A percentile compares a stretch with the other conserved stretches of the same genome.
phyloP scores from a whole-genome alignment of 805 yeast genomes.

The Zygosaccharomyces bailii region DNA sequence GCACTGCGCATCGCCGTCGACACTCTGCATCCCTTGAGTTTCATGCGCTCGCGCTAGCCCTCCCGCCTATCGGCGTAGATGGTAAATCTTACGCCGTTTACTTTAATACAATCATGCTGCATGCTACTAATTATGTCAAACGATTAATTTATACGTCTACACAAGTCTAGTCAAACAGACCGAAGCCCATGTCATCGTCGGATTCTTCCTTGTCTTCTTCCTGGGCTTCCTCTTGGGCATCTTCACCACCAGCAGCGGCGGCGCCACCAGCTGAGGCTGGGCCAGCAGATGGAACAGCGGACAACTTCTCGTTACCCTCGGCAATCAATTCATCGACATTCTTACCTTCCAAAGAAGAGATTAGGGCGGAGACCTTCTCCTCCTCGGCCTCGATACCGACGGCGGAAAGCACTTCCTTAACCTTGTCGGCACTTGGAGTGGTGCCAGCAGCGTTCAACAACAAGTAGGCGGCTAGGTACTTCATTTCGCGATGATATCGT shows the following conservation, averaged over 20 bases:
- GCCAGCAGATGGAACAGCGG: slow-evolving; percentile 97
- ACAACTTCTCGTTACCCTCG: slow-evolving; percentile 93
- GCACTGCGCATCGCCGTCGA: too few relatives aligned
- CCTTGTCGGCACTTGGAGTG: slow-evolving; percentile 89
- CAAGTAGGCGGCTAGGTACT: slow-evolving; percentile 99
- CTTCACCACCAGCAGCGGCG: slow-evolving; percentile 68
- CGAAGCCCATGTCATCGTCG: slow-evolving; percentile 85
- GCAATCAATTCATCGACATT: slow-evolving; percentile 83
- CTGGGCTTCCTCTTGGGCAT: slow-evolving; percentile 67
- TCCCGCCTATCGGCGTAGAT: too few relatives aligned
- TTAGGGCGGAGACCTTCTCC: slow-evolving; percentile 73
- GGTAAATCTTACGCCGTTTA: too few relatives aligned
- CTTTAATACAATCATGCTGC: not conserved
- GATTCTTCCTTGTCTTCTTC: slow-evolving; percentile 67
- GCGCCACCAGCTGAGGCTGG: slow-evolving; percentile 81
- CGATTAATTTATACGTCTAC: slow-evolving; percentile 1
- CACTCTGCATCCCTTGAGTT: too few relatives aligned
- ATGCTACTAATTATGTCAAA: not conserved
- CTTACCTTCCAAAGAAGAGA: slow-evolving; percentile 92
- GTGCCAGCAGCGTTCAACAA: slow-evolving; percentile 96
- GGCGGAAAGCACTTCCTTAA: slow-evolving; percentile 82
- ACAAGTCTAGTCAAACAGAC: slow-evolving; percentile 86
- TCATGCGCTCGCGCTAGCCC: too few relatives aligned
- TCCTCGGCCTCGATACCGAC: slow-evolving; percentile 97
- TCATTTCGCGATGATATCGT: slow-evolving; percentile 46